Evolutionary conservation across 495 filamentous ascomycete genomes (phyloP), one percentile per base, ranked within the genome.

Genomic region (Patellaria atrata): DNA sequence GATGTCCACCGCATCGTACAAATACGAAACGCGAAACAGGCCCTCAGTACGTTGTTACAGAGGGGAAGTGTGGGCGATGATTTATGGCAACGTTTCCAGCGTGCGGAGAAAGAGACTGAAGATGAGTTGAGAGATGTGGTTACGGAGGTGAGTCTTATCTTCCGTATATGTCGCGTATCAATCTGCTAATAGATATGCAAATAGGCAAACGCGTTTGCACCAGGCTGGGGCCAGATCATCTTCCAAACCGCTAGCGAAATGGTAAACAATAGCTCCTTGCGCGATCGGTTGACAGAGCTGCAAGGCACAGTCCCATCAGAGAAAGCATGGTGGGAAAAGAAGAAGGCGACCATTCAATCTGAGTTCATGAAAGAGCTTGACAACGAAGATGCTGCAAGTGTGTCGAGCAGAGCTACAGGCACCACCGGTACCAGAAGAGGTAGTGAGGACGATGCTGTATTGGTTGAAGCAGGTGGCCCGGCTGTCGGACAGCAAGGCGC

Each of bases 51-150:
- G 33, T 62, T 97, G 26, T 57, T 96, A 31, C 82, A 92, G 59
- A 65, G 81, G 27, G 91, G 91, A 1, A 87, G 80, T 55, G 84
- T 97, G 1, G 87, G 91, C 5, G 91, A 97, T 59, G 89, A 97
- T 56, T 56, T 96, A 26, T 94, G 85, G 80, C 89, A 94, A 62
- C 67, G 89, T 24, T 92, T 94, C 54, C 52, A 71, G 48, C 64
- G 80, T 25, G 89, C 87, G 17, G 89, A 97, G 68, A 87, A 87
- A 65, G 89, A 96, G 64, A 91, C 93, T 63, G 85, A 97, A 58
- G 87, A 85, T 40, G 89, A 97, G 58, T 63, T 97, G 22, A 66
- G 79, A 42, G 89, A 97, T 61, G 85, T 94, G 26, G 83, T 94
- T 22, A 69, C 75, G 47, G 89, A 97, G 78, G 84, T 91, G 33